Evolutionary conservation across 495 filamentous ascomycete genomes (phyloP), one percentile per base, ranked within the genome.

Genomic region (Chlorociboria aeruginascens): DNA sequence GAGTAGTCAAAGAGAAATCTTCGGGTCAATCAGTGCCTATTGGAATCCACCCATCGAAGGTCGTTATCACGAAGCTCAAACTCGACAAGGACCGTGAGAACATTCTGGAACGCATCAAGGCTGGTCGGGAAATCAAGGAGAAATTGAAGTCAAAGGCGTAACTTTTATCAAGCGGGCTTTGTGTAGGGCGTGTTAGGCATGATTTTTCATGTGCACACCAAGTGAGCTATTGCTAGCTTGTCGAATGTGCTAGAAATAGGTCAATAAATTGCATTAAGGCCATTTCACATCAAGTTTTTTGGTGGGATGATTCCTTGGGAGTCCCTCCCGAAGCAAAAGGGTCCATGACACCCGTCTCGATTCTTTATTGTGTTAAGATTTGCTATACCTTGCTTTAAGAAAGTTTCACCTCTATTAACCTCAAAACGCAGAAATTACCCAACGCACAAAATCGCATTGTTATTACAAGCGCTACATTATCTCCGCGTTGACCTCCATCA

Each of bases 31-130:
- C 76, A 60, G 87, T 95, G 12, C 88, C 87, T 50, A 69, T 95
- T 65, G 83, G 83, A 64, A 82, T 96, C 69, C 79, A 86, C 68
- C 83, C 92, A 54, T 86, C 81, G 68, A 97, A 96, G 68, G 85
- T 93, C 56, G 79, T 89, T 68, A 85, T 97, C 74, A 96, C 83
- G 68, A 95, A 96, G 78, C 75, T 98, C 65, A 93, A 96, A 82
- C 72, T 95, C 57, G 88, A 95, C 72, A 93, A 95, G 83, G 92
- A 99, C 72, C 85, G 92, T 60, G 90, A 97, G 76, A 73, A 72
- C 66, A 92, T 97, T 64, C 75, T 96, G 46, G 87, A 87, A 73
- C 81, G 90, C 68, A 83, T 81, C 64, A 77, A 73, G 63, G 70
- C 78, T 58, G 85, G 86, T 59, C 78, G 86, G 57, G 83, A 89